phyloP scores from a whole-genome alignment of 2,329 filamentous ascomycete genomes.

The Ascosphaera acerosa region DNA sequence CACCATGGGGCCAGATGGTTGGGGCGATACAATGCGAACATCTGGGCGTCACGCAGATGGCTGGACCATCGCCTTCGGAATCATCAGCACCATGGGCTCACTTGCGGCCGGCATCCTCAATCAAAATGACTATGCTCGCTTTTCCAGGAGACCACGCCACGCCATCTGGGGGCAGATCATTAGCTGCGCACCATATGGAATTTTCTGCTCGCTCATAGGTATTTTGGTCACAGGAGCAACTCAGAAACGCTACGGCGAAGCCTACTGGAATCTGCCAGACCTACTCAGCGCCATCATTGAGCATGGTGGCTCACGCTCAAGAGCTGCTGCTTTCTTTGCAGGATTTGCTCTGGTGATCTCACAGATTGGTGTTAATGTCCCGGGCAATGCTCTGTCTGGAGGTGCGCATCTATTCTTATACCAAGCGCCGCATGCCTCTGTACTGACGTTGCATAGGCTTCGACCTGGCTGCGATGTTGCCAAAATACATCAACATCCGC shows the following conservation, averaged over 20 bases:
- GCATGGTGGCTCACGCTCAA: constrained; percentile 5
- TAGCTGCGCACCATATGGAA: constrained; percentile 8
- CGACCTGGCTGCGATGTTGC: constrained; percentile 28
- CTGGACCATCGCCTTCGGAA: constrained; percentile 10
- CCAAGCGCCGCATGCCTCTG: background rate
- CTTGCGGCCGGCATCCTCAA: constrained; percentile 12
- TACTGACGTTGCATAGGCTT: constrained; percentile 24
- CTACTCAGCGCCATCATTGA: constrained; percentile 7
- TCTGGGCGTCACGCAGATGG: constrained; percentile 3
- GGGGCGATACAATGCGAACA: constrained; percentile 12
- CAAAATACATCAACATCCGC: constrained; percentile 29
- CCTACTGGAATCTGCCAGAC: constrained; percentile 9
- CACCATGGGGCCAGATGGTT: constrained; percentile 19
- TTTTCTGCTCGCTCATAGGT: constrained; percentile 8
- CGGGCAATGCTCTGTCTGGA: constrained; percentile 15
- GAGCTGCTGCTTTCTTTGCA: constrained; percentile 24
- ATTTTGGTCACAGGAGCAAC: constrained; percentile 11
- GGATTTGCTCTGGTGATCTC: constrained; percentile 20
- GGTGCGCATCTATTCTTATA: constrained; percentile 20
- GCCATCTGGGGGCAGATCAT: constrained; percentile 9
- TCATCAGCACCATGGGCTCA: constrained; percentile 11
- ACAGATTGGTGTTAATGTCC: constrained; percentile 9
- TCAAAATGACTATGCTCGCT: constrained; percentile 12
- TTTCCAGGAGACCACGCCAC: constrained; percentile 7
- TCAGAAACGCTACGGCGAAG: constrained; percentile 8